Percentiles rank a stretch among this genome's conserved stretches.
phyloP scores from a whole-genome alignment of 495 filamentous ascomycete genomes.

The Daldinia vernicosa region DNA sequence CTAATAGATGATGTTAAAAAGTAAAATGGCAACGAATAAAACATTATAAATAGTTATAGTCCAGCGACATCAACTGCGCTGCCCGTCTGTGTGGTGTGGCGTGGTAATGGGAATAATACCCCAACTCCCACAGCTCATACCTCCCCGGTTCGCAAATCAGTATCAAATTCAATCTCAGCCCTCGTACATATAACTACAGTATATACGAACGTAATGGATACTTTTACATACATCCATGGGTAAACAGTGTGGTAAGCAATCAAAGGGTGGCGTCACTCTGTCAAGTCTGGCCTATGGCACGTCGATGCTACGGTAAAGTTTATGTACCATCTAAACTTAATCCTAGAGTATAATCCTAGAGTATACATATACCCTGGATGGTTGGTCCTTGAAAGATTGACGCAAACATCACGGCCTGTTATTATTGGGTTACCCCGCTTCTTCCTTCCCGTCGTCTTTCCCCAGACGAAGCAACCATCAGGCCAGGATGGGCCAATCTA shows the following conservation, averaged over 20 bases:
- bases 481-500: conserved; percentile 7
- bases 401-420: conserved; percentile 23
- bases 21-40: background rate
- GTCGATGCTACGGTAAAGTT: conserved; percentile 7
- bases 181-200: conserved; percentile 7
- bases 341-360: conserved; percentile 15
- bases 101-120: conserved; percentile 23
- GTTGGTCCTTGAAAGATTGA: conserved; percentile 28
- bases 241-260: conserved; percentile 5
- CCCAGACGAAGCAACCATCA: background rate
- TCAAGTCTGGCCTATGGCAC: conserved; percentile 28
- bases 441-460: conserved; percentile 25
- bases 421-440: conserved; percentile 42
- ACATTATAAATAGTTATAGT: conserved; percentile 11
- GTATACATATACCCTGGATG: conserved; percentile 20
- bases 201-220: conserved; percentile 22
- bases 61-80: conserved; percentile 37
- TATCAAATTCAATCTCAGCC: conserved; percentile 22
- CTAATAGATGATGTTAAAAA: background rate
- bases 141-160: conserved; percentile 21
- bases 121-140: conserved; percentile 18
- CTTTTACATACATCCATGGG: conserved; percentile 15
- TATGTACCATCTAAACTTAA: conserved; percentile 17
- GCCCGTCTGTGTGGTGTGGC: background rate
- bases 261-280: conserved; percentile 14